Evolutionary conservation across 1,284 basidiomycete genomes (phyloP).

Genomic region (Melampsora larici-populina): DNA sequence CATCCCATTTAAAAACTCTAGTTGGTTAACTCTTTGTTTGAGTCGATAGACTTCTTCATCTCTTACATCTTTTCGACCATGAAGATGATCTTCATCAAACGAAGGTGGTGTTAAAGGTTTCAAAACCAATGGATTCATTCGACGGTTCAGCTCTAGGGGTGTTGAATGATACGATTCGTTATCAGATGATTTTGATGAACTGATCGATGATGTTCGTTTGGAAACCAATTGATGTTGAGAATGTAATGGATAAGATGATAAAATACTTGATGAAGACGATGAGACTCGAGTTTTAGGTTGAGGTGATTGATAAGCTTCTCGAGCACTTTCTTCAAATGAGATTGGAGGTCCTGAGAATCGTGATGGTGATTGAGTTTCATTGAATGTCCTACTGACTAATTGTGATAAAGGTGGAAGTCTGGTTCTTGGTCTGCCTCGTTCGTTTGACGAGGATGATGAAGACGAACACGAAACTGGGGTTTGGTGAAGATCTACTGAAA

Average conservation of each 20-base stretch:
- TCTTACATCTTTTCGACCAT: neutral
- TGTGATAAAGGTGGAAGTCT: neutral
- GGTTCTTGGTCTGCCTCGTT: neutral
- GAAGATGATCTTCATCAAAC: neutral
- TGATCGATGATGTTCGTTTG: neutral
- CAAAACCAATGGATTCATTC: neutral
- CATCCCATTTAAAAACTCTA: neutral
- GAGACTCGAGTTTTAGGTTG: neutral
- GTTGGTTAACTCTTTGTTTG: neutral
- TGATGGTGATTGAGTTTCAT: neutral
- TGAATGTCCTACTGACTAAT: neutral
- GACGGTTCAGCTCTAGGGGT: neutral
- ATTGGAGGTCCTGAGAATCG: conserved; percentile 11
- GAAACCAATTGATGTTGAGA: neutral
- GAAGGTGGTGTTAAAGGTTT: neutral
- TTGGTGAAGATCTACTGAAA: neutral
- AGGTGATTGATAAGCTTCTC: conserved; percentile 25
- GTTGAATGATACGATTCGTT: neutral
- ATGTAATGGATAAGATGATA: neutral
- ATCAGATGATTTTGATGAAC: neutral
- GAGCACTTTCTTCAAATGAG: conserved; percentile 33
- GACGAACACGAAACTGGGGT: neutral
- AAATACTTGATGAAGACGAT: neutral
- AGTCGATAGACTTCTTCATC: neutral
- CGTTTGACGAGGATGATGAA: neutral